phyloP scores from a whole-genome alignment of 345 rosid genomes.

The Populus davidiana region DNA sequence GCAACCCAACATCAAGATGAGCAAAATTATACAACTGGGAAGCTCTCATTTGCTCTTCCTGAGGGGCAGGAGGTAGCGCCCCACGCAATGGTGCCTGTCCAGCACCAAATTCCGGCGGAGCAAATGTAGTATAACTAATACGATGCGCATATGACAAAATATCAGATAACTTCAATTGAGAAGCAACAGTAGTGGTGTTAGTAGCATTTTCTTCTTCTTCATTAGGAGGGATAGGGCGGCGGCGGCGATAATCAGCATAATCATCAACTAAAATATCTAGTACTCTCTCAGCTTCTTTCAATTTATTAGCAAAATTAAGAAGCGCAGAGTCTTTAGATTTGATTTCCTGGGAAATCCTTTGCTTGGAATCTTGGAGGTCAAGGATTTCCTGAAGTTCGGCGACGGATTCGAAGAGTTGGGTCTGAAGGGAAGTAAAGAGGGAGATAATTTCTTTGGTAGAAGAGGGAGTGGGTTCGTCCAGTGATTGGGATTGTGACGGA shows the following conservation, averaged over 20 bases:
- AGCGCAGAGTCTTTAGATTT: conserved; percentile 51
- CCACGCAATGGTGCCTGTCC: conserved; percentile 92
- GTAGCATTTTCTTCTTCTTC: conserved; percentile 34
- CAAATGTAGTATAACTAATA: conserved; percentile 91
- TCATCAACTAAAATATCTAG: conserved; percentile 83
- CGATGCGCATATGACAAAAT: conserved; percentile 78
- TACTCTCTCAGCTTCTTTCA: conserved; percentile 73
- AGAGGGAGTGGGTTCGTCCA: conserved; percentile 50
- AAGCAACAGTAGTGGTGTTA: conserved; percentile 59
- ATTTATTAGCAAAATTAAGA: conserved; percentile 69
- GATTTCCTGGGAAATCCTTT: conserved; percentile 58
- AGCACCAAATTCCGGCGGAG: conserved; percentile 89
- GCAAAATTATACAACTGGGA: conserved; percentile 80
- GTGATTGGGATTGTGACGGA: conserved; percentile 52
- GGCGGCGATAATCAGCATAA: conserved; percentile 71
- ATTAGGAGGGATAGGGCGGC: conserved; percentile 27
- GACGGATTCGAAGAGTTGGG: conserved; percentile 87
- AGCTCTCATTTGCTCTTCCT: conserved; percentile 94
- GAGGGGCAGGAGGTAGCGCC: conserved; percentile 93
- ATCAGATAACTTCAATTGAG: conserved; percentile 69
- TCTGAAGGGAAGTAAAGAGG: conserved; percentile 65
- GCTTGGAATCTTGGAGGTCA: conserved; percentile 83
- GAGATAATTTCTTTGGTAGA: conserved; percentile 64
- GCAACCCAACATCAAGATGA: conserved; percentile 86
- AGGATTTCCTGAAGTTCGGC: conserved; percentile 89